phyloP scores from a whole-genome alignment of 805 yeast genomes.

The Cyberlindnera maclurae region DNA sequence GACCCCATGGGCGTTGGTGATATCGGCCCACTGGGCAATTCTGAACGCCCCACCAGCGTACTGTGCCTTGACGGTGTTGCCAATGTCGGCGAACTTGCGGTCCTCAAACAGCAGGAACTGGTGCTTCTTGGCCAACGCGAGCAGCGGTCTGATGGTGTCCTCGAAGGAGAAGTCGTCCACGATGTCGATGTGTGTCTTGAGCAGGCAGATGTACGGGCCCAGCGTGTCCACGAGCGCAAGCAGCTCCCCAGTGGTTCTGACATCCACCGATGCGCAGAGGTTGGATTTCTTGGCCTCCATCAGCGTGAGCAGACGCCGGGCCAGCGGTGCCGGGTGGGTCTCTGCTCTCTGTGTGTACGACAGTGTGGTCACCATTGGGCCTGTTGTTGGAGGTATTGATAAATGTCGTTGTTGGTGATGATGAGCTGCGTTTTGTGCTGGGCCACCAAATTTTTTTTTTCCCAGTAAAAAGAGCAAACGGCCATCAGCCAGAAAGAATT shows the following conservation, averaged over 20 bases:
- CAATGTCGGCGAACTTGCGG: constrained; percentile 97
- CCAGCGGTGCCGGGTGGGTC: constrained; percentile 71
- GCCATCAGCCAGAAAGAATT: too few species aligned
- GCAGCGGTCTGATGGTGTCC: constrained; percentile 67
- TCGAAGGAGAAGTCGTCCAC: constrained; percentile 84
- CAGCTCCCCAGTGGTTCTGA: constrained; percentile 71
- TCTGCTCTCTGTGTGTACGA: constrained; percentile 66
- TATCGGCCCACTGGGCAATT: constrained; percentile 93
- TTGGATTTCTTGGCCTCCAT: constrained; percentile 81
- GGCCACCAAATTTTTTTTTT: too few species aligned
- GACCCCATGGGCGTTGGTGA: constrained; percentile 95
- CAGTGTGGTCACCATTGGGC: constrained; percentile 19
- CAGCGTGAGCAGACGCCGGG: constrained; percentile 59
- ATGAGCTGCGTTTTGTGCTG: too few species aligned
- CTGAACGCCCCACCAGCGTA: constrained; percentile 84
- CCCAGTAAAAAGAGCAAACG: too few species aligned
- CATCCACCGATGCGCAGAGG: constrained; percentile 92
- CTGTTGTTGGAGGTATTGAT: too few species aligned
- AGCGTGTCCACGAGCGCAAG: constrained; percentile 64
- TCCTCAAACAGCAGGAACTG: constrained; percentile 92
- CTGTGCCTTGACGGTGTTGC: constrained; percentile 93
- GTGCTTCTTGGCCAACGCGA: constrained; percentile 69
- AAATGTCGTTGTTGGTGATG: too few species aligned
- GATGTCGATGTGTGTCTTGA: constrained; percentile 93
- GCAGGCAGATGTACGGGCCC: constrained; percentile 88